Base-by-base conservation (phyloP, 805 yeast species). In the Lipomyces yamanashiensis region DNA sequence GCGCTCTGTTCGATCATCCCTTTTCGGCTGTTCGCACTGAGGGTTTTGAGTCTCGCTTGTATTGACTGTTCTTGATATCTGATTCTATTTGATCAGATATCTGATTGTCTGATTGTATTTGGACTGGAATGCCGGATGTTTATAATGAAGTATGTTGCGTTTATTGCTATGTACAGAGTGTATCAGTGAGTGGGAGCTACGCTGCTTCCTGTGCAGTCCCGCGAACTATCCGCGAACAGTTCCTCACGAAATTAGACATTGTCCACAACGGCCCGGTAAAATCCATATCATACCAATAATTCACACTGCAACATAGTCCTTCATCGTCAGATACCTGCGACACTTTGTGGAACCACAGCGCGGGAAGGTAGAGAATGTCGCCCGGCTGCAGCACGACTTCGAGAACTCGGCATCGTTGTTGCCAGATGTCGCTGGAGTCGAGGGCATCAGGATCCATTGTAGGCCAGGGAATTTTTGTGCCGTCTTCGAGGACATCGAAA, bases 261-360 rank as follows among this genome's bases (percentile, higher is more conserved):
- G 53, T 34, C 68, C 68, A 64, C 43, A 58, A 47, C 4, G 65
- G 68, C 6, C 63, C 66, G 17, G 63, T 23, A 28, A 53, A 63
- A 28, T 66, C 69, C 67, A 66, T 61, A 44, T 66, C 69, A 28
- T 66, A 66, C 69, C 69, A 64, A 28, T 48, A 58, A 43, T 64
- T 62, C 17, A 64, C 68, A 34, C 63, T 58, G 57, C 66, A 64
- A 47, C 66, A 61, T 17, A 64, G 37, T 33, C 68, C 68, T 10
- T 59, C 66, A 2, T 21, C 52, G 39, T 64, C 64, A n/a, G 69
- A 47, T 7, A 48, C 56, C 54, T 64, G 67, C 12, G 59, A 34
- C 7, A 78, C 77, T 67, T 77, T 78, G 53, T 78, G 80, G 64
- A 75, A 78, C 80, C 80, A 78, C 54, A 77, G 69, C 4, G 79